Evolutionary conservation across 1,284 basidiomycete species (phyloP), one percentile per base, ranked within the genome.

Genomic region (Ceratobasidium sp.): DNA sequence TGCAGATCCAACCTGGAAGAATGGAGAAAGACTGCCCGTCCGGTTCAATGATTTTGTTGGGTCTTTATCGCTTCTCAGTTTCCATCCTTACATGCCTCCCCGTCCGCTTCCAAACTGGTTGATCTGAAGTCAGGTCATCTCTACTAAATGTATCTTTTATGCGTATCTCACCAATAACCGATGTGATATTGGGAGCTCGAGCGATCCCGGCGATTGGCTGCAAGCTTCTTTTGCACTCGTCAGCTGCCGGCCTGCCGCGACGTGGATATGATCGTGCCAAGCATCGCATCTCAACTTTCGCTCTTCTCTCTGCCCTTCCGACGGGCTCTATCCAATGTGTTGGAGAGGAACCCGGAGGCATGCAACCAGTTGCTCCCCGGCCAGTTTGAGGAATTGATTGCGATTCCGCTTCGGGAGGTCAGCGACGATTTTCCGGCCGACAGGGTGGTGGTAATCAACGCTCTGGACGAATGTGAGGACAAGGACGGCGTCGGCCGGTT

Each of bases 391-490:
- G 9, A 43, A 8, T 34, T 61, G 14, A 61, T 61, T 41, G 34
- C 34, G n/a, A 31, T 22, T 14, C 59, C 59, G 34, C 37, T 61
- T 2, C 14, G 22, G 14, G n/a, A 11, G n/a, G 34, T 22, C 22
- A 24, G 39, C 24, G 53, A n/a, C 4, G 41, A 39, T 3, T 61
- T 61, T 39, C 59, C 59, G 13, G 34, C 22, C 13, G 41, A 61
- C 22, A 31, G 34, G 8, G 37, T 61, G 19, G 59, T 41, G 19
- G 59, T 61, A 14, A 61, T 61, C 14, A 34, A 61, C n/a, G 59
- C 59, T n/a, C 37, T 61, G 59, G 59, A 61, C 37, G 59, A 61
- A 34, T 61, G 59, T n/a, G 59, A 61, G 19, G 41, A 61, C n/a
- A 22, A 39, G 16, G 22, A 41, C 59, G 39, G n/a, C n/a, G 37